These are phyloP conservation scores for Umbelopsis sp. DNA, from an alignment of 371 early-diverging fungal genomes.

Conservation along the genomic window DNA sequence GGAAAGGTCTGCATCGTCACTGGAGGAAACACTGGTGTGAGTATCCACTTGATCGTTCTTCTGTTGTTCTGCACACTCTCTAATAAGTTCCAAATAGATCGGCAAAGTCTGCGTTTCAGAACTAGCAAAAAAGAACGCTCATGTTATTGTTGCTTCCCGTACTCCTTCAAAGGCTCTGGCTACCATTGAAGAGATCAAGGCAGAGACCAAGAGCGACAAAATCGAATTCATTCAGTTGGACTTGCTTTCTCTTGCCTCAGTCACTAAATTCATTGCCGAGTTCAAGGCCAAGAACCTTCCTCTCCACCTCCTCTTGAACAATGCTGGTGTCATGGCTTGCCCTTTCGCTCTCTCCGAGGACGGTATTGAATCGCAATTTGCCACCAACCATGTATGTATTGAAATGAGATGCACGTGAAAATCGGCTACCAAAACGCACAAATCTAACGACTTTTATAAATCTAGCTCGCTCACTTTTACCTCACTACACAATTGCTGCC, in stretches of 20 bases:
- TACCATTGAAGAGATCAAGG: slow-evolving; percentile 56
- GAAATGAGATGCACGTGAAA: background rate
- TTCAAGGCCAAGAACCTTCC: slow-evolving; percentile 48
- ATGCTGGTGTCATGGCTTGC: slow-evolving; percentile 73
- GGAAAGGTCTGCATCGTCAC: slow-evolving; percentile 76
- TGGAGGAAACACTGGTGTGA: slow-evolving; percentile 70
- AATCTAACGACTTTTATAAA: too few species aligned
- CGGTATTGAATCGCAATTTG: slow-evolving; percentile 71
- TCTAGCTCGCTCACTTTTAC: slow-evolving; percentile 76
- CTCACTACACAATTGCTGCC: slow-evolving; percentile 71
- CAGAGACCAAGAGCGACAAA: slow-evolving; percentile 53
- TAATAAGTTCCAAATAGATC: slow-evolving; percentile 30
- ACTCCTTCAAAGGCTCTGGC: slow-evolving; percentile 41
- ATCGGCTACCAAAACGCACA: too few species aligned
- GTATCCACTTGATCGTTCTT: slow-evolving; percentile 1
- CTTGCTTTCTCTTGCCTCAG: slow-evolving; percentile 56
- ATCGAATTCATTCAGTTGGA: slow-evolving; percentile 63
- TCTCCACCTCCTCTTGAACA: slow-evolving; percentile 68
- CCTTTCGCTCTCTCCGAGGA: slow-evolving; percentile 67
- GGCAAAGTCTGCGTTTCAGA: slow-evolving; percentile 63
- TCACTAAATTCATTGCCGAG: slow-evolving; percentile 54
- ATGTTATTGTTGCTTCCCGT: slow-evolving; percentile 67
- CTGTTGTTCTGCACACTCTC: too few species aligned
- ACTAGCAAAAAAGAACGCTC: slow-evolving; percentile 62
- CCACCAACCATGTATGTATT: slow-evolving; percentile 26